Conservation (phyloP, 1,284 basidiomycete genomes). For the Pholiota adiposa region DNA sequence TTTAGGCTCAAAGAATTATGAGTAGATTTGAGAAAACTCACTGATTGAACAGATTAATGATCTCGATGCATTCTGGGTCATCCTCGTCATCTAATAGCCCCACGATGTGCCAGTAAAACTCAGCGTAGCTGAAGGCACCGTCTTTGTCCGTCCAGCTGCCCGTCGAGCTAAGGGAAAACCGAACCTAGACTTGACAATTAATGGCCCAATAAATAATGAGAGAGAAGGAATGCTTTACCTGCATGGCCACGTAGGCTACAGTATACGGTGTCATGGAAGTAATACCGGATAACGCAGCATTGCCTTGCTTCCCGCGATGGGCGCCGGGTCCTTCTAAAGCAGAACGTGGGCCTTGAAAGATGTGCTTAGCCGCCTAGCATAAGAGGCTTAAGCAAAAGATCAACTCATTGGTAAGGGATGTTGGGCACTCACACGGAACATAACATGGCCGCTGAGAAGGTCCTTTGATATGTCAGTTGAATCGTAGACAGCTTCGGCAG, state of each 20-base stretch:
- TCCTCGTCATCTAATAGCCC: background rate
- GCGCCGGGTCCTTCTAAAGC: background rate
- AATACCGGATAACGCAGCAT: background rate
- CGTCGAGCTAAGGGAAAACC: background rate
- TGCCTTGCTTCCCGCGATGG: background rate
- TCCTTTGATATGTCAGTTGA: background rate
- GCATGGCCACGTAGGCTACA: background rate
- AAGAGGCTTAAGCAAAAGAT: background rate
- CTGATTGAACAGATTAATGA: background rate
- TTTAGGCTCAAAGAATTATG: background rate
- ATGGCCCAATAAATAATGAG: background rate
- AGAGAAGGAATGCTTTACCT: background rate
- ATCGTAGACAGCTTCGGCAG: background rate
- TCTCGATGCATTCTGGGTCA: background rate
- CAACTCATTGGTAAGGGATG: background rate
- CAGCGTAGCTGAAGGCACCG: background rate
- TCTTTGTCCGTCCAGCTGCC: too few relatives aligned
- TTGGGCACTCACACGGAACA: background rate
- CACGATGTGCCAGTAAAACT: background rate
- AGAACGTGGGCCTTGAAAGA: background rate
- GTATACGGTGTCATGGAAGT: background rate
- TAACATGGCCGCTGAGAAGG: background rate
- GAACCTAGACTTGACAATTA: background rate
- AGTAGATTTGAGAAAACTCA: background rate
- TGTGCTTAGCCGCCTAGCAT: background rate